Evolutionary conservation across 805 yeast genomes (phyloP).

Genomic region (Metschnikowia lunata): DNA sequence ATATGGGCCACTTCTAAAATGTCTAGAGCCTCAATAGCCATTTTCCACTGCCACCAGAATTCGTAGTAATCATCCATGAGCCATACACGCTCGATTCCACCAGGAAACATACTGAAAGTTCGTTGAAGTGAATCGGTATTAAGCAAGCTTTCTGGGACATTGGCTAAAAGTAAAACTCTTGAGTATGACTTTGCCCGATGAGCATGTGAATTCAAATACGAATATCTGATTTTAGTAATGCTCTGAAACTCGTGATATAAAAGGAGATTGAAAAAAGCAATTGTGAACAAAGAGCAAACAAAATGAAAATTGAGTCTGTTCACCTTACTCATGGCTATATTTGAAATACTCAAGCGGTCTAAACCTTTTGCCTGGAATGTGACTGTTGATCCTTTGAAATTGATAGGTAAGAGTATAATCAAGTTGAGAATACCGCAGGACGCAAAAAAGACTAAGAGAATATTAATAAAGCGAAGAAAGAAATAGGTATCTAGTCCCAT

Average conservation of each 20-base stretch:
- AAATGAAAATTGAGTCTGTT: slow-evolving; percentile 58
- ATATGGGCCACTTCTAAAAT: slow-evolving; percentile 22
- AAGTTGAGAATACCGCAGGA: slow-evolving; percentile 51
- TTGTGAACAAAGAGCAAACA: slow-evolving; percentile 49
- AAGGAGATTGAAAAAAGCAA: slow-evolving; percentile 53
- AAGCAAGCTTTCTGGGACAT: slow-evolving; percentile 38
- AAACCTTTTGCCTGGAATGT: slow-evolving; percentile 43
- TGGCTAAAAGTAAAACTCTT: slow-evolving; percentile 38
- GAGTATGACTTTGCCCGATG: slow-evolving; percentile 25
- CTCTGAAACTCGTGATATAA: slow-evolving; percentile 52
- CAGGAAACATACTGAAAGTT: slow-evolving; percentile 43
- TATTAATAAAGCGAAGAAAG: slow-evolving; percentile 56
- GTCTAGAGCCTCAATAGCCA: slow-evolving; percentile 25
- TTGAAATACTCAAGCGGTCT: slow-evolving; percentile 68
- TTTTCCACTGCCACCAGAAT: slow-evolving; percentile 17
- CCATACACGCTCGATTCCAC: slow-evolving; percentile 57
- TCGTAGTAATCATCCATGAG: slow-evolving; percentile 38
- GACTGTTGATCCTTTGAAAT: slow-evolving; percentile 39
- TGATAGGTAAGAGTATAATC: slow-evolving; percentile 62
- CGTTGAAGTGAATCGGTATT: slow-evolving; percentile 23
- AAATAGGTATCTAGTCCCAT: slow-evolving; percentile 75
- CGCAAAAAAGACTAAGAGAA: slow-evolving; percentile 48
- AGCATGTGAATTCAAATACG: slow-evolving; percentile 28
- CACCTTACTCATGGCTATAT: slow-evolving; percentile 52
- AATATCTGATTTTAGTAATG: slow-evolving; percentile 47